Base-by-base conservation (phyloP, 2,329 filamentous ascomycete genomes). In the Coleophoma cylindrospora region DNA sequence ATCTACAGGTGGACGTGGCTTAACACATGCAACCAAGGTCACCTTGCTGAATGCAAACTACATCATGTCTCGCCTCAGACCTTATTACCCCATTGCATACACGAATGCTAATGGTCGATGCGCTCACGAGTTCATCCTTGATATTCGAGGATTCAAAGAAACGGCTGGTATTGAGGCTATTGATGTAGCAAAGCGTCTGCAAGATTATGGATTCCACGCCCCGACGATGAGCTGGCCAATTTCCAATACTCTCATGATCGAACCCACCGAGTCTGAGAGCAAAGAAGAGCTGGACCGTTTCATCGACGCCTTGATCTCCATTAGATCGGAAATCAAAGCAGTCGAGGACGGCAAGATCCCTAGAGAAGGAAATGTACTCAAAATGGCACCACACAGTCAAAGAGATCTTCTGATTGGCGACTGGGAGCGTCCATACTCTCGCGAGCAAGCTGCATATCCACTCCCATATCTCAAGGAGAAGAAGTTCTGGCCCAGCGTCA, bases 141-240 rank as follows among this genome's bases (percentile, higher is more conserved):
- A 97, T 61, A 81, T 85, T 6, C 87, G 92, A 19, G 80, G 83
- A 21, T 96, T 96, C 77, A 88, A 89, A 66, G 86, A 91, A 48
- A 82, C 83, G 1, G 83, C 87, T 7, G 90, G 89, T 22, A 74
- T 97, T 60, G 91, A 96, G 71, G 92, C 87, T 32, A 94, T 96
- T 60, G 92, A 97, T 65, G 87, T 97, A 57, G 92, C 92, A 64
- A 97, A 97, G 78, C 89, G 92, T 55, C 82, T 97, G 17, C 91
- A 96, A 70, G 92, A 97, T 67, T 97, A 95, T 66, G 92, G 92
- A 40, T 97, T 97, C 81, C 92, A 97, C 70, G 89, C 91, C 1
- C 92, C 92, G 0, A 97, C 92, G 48, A 96, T 97, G 92, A 91
- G 85, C 66, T 96, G 89, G 89, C 92, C 92, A 1, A 91, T 97